Conservation (phyloP, 495 filamentous ascomycete species). For the Trichoderma asperelloides region DNA sequence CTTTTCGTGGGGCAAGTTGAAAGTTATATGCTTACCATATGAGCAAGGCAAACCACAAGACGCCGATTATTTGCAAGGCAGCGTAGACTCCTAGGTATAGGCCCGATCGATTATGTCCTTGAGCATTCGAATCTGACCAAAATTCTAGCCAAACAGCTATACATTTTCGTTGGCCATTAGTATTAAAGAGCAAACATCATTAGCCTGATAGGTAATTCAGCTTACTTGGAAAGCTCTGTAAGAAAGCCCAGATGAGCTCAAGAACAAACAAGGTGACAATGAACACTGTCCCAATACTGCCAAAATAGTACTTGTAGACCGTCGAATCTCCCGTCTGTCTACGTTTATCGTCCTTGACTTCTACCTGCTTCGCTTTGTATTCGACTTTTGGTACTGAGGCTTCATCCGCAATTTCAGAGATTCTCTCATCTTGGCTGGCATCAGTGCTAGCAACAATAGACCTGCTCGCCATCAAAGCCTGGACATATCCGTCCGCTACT, state of each 20-base stretch:
- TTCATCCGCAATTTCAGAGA: background rate
- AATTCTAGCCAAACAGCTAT: slow-evolving; percentile 27
- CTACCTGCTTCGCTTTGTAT: slow-evolving; percentile 2
- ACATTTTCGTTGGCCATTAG: slow-evolving; percentile 13
- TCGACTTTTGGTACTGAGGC: background rate
- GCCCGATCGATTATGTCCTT: slow-evolving; percentile 10
- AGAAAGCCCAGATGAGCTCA: slow-evolving; percentile 17
- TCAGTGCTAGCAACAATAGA: background rate
- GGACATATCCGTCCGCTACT: slow-evolving; percentile 18
- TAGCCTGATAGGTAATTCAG: background rate
- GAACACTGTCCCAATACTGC: slow-evolving; percentile 21
- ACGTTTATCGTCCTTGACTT: background rate
- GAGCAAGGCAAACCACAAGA: slow-evolving; percentile 6
- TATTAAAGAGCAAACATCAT: background rate
- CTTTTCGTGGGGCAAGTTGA: background rate
- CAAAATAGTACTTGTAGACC: slow-evolving; percentile 26
- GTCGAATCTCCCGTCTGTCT: slow-evolving; percentile 20
- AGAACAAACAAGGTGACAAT: slow-evolving; percentile 14
- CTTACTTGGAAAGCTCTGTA: slow-evolving; percentile 12
- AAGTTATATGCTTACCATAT: background rate
- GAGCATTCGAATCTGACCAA: slow-evolving; percentile 21
- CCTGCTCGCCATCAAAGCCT: background rate
- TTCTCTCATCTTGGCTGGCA: background rate
- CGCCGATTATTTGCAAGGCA: slow-evolving; percentile 18
- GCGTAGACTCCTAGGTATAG: slow-evolving; percentile 27